phyloP scores from a whole-genome alignment of 192 early-diverging fungal genomes.

The Podochytrium sp. region DNA sequence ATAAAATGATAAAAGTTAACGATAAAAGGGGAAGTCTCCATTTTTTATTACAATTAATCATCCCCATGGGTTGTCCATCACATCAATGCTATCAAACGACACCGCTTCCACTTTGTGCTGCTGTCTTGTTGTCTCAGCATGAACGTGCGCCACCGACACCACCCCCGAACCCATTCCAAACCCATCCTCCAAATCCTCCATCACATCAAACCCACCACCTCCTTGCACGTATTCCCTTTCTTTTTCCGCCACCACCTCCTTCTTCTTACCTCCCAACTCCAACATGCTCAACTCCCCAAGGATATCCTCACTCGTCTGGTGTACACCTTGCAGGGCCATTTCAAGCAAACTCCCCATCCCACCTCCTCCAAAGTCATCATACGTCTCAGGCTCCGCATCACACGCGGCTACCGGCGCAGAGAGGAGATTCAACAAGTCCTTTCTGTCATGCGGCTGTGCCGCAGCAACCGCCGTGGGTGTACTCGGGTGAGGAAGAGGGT shows the following conservation, averaged over 20 bases:
- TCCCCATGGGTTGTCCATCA: constrained; percentile 26
- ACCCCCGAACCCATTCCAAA: background rate
- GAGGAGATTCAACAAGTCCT: background rate
- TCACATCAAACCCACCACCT: background rate
- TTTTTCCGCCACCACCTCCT: background rate
- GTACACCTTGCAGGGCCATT: background rate
- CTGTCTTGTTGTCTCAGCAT: background rate
- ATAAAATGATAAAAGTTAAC: background rate
- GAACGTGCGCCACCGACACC: background rate
- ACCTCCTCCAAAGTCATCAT: background rate
- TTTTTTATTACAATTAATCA: constrained; percentile 1
- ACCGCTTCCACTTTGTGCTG: background rate
- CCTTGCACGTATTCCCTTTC: background rate
- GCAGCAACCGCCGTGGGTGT: too few relatives aligned
- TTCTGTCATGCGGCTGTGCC: background rate
- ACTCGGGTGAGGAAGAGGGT: too few relatives aligned
- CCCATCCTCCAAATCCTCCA: background rate
- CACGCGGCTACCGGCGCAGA: background rate
- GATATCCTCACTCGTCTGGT: background rate
- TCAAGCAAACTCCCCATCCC: constrained; percentile 25
- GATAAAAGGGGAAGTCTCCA: background rate
- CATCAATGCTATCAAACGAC: constrained; percentile 6
- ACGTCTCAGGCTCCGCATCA: background rate
- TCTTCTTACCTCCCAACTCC: background rate
- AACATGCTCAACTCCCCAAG: background rate